A percentile compares a stretch with the other conserved stretches of the same genome.
phyloP scores from a whole-genome alignment of 352 stramenopile species.

The Phytophthora sansomeana region DNA sequence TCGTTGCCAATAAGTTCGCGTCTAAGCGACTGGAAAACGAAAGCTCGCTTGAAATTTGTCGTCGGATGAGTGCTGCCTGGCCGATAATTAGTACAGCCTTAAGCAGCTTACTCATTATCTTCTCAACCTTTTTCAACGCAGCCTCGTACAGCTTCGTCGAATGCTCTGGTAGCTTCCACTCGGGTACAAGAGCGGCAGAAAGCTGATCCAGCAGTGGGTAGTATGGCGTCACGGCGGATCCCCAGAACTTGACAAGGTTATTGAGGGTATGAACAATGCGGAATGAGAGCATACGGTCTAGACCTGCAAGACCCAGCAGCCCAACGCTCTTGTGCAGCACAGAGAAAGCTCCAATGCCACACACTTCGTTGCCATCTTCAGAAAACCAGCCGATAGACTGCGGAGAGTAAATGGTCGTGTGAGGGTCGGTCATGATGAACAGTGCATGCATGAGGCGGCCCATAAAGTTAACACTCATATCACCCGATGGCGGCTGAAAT shows the following conservation, averaged over 20 bases:
- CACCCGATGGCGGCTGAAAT: conserved; percentile 84
- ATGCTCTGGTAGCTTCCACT: conserved; percentile 91
- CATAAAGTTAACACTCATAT: conserved; percentile 95
- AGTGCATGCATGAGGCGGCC: conserved; percentile 92
- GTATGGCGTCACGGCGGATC: conserved; percentile 89
- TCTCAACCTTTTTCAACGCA: conserved; percentile 94
- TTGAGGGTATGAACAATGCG: conserved; percentile 94
- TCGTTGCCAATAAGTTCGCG: conserved; percentile 91
- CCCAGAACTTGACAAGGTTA: conserved; percentile 95
- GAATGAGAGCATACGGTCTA: conserved; percentile 95
- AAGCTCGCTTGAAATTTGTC: conserved; percentile 93
- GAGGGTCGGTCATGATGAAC: conserved; percentile 93
- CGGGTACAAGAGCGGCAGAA: conserved; percentile 78
- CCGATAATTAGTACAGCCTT: conserved; percentile 94
- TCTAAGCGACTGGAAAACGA: conserved; percentile 92
- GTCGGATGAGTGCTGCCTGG: conserved; percentile 93
- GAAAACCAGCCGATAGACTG: conserved; percentile 95
- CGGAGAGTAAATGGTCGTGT: conserved; percentile 92
- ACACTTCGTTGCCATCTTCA: conserved; percentile 85
- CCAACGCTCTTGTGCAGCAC: conserved; percentile 93
- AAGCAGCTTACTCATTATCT: conserved; percentile 94
- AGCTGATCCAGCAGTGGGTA: conserved; percentile 91
- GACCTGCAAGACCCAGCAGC: conserved; percentile 88
- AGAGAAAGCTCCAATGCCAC: conserved; percentile 89
- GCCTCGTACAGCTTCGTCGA: conserved; percentile 88